phyloP scores from a whole-genome alignment of 805 yeast species.

The Candida gorgasii region DNA sequence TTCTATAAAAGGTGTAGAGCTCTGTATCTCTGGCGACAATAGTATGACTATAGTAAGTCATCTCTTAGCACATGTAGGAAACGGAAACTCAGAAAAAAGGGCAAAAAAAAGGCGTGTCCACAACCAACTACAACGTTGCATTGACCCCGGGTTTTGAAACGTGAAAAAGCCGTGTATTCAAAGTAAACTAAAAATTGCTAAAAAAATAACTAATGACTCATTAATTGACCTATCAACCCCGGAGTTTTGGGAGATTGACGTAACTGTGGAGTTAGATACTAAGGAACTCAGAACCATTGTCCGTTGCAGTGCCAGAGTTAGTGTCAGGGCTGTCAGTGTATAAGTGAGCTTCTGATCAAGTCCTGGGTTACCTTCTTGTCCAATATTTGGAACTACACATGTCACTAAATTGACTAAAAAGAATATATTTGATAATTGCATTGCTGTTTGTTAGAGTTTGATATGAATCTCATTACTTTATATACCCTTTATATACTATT shows the following conservation, averaged over 20 bases:
- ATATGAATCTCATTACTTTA: not conserved
- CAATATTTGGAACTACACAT: conserved; percentile 4
- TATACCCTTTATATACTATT: no score
- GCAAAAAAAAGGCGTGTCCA: not conserved
- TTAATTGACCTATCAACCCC: not conserved
- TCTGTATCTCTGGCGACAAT: not conserved
- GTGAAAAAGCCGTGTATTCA: not conserved
- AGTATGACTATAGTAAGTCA: no score
- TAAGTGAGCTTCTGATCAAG: conserved; percentile 1
- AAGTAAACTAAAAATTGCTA: conserved; percentile 1
- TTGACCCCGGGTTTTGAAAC: conserved; percentile 1
- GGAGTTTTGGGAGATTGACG: conserved; percentile 1
- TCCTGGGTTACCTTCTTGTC: conserved; percentile 10
- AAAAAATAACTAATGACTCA: not conserved
- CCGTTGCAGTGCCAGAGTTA: not conserved
- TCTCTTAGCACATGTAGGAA: no score
- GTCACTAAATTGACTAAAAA: not conserved
- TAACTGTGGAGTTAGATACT: no score
- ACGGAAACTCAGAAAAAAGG: not conserved
- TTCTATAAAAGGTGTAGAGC: not conserved
- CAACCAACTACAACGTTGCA: conserved; percentile 4
- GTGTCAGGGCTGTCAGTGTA: not conserved
- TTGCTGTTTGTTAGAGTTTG: not conserved
- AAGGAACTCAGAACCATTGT: no score
- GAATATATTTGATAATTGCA: not conserved